Conservation (phyloP, 2,329 filamentous ascomycete genomes). For the Pseudopithomyces chartarum region DNA sequence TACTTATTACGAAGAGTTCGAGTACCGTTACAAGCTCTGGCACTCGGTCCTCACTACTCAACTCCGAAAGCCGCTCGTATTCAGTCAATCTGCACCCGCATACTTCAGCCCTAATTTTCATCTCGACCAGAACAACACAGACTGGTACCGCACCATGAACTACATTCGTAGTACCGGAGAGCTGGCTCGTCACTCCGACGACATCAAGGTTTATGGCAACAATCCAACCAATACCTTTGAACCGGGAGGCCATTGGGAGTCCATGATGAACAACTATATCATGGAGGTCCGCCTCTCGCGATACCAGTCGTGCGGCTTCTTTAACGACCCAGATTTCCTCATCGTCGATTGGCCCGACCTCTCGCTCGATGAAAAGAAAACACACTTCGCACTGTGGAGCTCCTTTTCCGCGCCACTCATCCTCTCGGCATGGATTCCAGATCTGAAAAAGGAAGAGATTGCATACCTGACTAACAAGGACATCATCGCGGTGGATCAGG, state of each 20-base stretch:
- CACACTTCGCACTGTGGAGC: constrained; percentile 45
- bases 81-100: constrained; percentile 54
- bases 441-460: constrained; percentile 35
- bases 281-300: constrained; percentile 51
- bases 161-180: constrained; percentile 50
- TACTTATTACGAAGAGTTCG: constrained; percentile 26
- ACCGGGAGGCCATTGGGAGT: constrained; percentile 51
- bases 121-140: constrained; percentile 43
- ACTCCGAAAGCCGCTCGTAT: constrained; percentile 47
- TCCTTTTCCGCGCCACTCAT: constrained; percentile 45
- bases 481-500: constrained; percentile 52
- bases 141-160: constrained; percentile 54
- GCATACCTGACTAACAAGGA: constrained; percentile 42
- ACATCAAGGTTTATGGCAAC: constrained; percentile 49
- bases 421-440: constrained; percentile 48
- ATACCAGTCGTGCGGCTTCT: constrained; percentile 46
- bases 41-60: constrained; percentile 44
- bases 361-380: constrained; percentile 42
- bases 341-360: constrained; percentile 44
- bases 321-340: constrained; percentile 49
- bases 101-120: constrained; percentile 47
- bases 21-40: constrained; percentile 49
- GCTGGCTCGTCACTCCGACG: constrained; percentile 52
- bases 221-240: constrained; percentile 30
- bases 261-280: constrained; percentile 55